These are phyloP conservation scores for Fusarium foetens DNA, from an alignment of 2,329 filamentous ascomycete species.

Conservation along the genomic window DNA sequence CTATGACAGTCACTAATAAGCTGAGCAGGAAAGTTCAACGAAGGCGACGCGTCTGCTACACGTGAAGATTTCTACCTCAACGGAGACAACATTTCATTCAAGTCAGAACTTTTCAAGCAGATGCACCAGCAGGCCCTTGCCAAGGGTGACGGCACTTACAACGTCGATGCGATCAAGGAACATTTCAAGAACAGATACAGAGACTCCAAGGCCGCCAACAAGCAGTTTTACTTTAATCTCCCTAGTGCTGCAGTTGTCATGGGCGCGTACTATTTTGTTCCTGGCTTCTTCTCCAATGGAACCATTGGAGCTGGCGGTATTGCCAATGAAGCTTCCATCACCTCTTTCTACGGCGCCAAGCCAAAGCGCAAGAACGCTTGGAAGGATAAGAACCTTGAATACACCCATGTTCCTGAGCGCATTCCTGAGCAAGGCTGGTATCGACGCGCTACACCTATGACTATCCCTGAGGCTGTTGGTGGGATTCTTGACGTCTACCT, in stretches of 20 bases:
- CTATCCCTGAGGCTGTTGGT: slow-evolving; percentile 16
- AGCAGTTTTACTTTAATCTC: slow-evolving; percentile 26
- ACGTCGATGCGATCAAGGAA: slow-evolving; percentile 22
- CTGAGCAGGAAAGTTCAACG: slow-evolving; percentile 17
- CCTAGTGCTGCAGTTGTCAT: slow-evolving; percentile 21
- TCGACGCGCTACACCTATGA: slow-evolving; percentile 24
- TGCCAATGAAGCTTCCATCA: slow-evolving; percentile 27
- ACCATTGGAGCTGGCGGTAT: slow-evolving; percentile 24
- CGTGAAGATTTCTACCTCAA: slow-evolving; percentile 27
- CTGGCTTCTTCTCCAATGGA: slow-evolving; percentile 31
- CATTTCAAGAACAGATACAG: slow-evolving; percentile 29
- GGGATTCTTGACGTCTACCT: slow-evolving; percentile 25
- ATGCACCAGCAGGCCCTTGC: slow-evolving; percentile 22
- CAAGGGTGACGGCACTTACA: slow-evolving; percentile 27
- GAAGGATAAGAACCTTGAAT: slow-evolving; percentile 20
- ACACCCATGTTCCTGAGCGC: slow-evolving; percentile 23
- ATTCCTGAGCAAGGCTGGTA: slow-evolving; percentile 30
- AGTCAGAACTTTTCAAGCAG: slow-evolving; percentile 16
- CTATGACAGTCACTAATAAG: not conserved
- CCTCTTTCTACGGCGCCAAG: slow-evolving; percentile 27
- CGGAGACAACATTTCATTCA: slow-evolving; percentile 24
- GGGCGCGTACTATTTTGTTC: slow-evolving; percentile 29
- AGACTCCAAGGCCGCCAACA: slow-evolving; percentile 20
- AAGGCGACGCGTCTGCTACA: slow-evolving; percentile 28
- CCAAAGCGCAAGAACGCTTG: slow-evolving; percentile 12